Conservation (phyloP, 345 rosid genomes). For the Aquilaria sinensis region DNA sequence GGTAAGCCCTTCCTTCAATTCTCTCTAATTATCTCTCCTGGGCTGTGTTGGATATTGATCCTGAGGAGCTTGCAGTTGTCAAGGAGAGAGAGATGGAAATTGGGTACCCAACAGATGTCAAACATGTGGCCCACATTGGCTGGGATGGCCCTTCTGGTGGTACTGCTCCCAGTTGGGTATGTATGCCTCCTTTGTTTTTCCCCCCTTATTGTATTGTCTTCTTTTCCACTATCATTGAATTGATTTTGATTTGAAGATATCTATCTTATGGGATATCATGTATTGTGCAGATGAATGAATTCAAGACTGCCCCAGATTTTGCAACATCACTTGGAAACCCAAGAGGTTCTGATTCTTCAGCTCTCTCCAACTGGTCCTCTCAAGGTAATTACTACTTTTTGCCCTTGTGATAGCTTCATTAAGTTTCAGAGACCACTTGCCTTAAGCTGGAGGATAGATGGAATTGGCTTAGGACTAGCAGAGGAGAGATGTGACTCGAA, state of each 20-base stretch:
- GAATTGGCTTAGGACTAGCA: too few species aligned
- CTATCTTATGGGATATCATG: too few species aligned
- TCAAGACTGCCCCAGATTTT: conserved; percentile 60
- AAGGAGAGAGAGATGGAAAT: conserved; percentile 81
- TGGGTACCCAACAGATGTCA: conserved; percentile 94
- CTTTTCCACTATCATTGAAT: conserved; percentile 5
- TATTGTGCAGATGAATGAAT: conserved; percentile 69
- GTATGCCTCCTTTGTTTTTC: conserved; percentile 12
- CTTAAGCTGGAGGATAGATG: too few species aligned
- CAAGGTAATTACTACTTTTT: conserved; percentile 32
- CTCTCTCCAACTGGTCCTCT: conserved; percentile 63
- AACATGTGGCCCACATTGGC: conserved; percentile 90
- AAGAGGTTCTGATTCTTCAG: conserved; percentile 43
- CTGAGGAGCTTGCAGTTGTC: conserved; percentile 31
- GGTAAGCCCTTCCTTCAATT: conserved; percentile 29
- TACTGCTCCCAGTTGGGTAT: conserved; percentile 82
- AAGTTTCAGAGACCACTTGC: too few species aligned
- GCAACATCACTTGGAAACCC: conserved; percentile 52
- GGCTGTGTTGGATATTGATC: not conserved
- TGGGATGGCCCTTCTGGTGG: conserved; percentile 74
- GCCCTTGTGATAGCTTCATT: too few species aligned
- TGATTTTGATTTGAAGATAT: not conserved
- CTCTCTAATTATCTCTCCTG: not conserved
- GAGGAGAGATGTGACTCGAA: too few species aligned
- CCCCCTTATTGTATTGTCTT: not conserved